Percentiles rank a stretch among this genome's conserved stretches.
These are phyloP conservation scores for Podospora pseudoanserina DNA, from an alignment of 495 filamentous ascomycete species.

Conservation along the genomic window DNA sequence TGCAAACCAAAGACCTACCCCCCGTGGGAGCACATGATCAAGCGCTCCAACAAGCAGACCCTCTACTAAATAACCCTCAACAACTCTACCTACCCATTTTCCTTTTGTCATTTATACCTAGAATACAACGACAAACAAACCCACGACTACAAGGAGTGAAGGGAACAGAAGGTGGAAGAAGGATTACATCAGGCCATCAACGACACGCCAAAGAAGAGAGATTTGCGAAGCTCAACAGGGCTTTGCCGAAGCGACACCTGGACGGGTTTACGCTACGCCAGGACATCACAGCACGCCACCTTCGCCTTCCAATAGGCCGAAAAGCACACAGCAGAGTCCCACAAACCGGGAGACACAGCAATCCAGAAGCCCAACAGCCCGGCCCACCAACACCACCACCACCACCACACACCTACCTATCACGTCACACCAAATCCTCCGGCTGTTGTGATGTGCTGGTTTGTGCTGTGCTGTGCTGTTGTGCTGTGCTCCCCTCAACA, in stretches of 20 bases:
- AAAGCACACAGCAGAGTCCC: not conserved
- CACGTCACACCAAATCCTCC: not conserved
- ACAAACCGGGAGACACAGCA: not conserved
- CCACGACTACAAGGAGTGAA: not conserved
- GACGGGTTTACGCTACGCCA: not conserved
- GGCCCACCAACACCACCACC: not conserved
- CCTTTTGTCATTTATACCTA: not conserved
- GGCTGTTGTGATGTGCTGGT: too few species aligned
- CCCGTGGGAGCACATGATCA: constrained; percentile 40
- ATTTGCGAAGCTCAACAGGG: not conserved
- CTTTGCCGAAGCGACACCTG: not conserved
- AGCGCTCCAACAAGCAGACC: constrained; percentile 33
- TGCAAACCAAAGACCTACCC: constrained; percentile 36
- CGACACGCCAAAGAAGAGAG: not conserved
- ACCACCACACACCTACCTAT: not conserved
- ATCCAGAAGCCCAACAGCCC: not conserved
- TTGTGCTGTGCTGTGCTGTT: not conserved
- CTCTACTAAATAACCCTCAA: constrained; percentile 19
- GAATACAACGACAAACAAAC: not conserved
- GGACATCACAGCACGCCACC: not conserved
- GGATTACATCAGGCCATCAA: not conserved
- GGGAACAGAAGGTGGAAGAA: not conserved
- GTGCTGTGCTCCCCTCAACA: not conserved
- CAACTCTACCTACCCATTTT: not conserved
- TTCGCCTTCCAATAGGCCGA: not conserved